A percentile compares a stretch with the other conserved stretches of the same genome.
Conservation (phyloP, 257 asterid species). For the Buddleja alternifolia region DNA sequence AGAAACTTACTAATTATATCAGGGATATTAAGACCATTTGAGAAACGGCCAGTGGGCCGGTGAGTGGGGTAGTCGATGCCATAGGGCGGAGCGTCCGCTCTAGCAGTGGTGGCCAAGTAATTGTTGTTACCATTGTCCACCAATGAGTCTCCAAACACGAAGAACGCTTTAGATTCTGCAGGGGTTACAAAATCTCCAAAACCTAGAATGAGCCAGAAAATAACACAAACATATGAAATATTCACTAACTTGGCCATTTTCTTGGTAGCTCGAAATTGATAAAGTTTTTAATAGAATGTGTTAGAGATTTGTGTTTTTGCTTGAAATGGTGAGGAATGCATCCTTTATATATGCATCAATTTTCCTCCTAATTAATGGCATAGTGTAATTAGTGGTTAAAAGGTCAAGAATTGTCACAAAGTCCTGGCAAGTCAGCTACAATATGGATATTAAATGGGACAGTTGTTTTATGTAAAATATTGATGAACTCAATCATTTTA, state of each 20-base stretch:
- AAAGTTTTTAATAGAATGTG: neutral
- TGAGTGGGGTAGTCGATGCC: slow-evolving; percentile 52
- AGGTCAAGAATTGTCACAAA: slow-evolving; percentile 13
- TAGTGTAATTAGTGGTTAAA: slow-evolving; percentile 26
- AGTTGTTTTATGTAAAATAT: neutral
- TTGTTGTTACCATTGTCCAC: slow-evolving; percentile 57
- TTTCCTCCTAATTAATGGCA: slow-evolving; percentile 3
- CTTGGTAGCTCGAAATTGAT: neutral
- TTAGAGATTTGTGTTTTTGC: slow-evolving; percentile 9
- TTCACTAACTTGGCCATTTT: slow-evolving; percentile 7
- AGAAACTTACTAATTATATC: slow-evolving; percentile 39
- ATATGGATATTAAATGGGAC: neutral
- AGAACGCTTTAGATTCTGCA: slow-evolving; percentile 36
- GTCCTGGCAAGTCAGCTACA: neutral
- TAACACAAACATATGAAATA: neutral
- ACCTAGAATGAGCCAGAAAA: slow-evolving; percentile 13
- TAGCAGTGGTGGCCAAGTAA: slow-evolving; percentile 45
- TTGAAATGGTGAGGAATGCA: slow-evolving; percentile 13
- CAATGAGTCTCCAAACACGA: slow-evolving; percentile 52
- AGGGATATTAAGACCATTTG: slow-evolving; percentile 54
- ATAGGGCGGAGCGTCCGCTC: slow-evolving; percentile 49
- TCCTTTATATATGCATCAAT: neutral
- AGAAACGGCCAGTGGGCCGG: slow-evolving; percentile 49
- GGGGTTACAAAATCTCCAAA: neutral
- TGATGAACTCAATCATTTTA: slow-evolving; percentile 21